phyloP scores from a whole-genome alignment of 1,139 yeast genomes.

The Hyphopichia fennica region DNA sequence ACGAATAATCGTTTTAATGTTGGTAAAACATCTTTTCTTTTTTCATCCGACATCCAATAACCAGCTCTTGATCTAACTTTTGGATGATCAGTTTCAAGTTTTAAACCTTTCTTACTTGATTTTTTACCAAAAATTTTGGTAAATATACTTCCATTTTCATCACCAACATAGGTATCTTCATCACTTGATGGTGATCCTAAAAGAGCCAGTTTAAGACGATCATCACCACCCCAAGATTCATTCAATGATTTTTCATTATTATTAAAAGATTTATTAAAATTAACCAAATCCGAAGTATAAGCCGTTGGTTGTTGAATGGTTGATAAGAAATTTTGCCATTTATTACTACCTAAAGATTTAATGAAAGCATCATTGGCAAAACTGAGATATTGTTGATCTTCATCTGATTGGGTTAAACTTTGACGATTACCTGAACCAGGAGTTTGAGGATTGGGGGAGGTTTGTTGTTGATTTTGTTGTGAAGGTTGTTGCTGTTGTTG shows the following conservation, averaged over 20 bases:
- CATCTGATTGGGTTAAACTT: slow-evolving; percentile 9
- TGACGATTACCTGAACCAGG: neutral
- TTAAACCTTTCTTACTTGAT: slow-evolving; percentile 6
- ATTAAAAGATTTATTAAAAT: slow-evolving; percentile 21
- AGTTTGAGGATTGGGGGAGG: neutral
- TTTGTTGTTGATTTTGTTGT: neutral
- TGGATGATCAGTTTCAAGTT: slow-evolving; percentile 22
- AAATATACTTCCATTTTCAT: slow-evolving; percentile 12
- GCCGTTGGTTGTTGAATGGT: slow-evolving; percentile 39
- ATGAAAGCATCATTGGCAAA: slow-evolving; percentile 43
- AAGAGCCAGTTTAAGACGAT: slow-evolving; percentile 55
- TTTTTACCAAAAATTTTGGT: slow-evolving; percentile 8
- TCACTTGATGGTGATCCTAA: slow-evolving; percentile 39
- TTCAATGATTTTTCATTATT: slow-evolving; percentile 21
- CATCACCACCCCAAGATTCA: slow-evolving; percentile 71
- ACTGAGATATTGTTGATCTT: slow-evolving; percentile 33
- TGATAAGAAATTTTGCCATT: slow-evolving; percentile 36
- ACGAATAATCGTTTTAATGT: slow-evolving; percentile 58
- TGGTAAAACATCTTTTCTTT: slow-evolving; percentile 66
- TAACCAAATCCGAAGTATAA: slow-evolving; percentile 29
- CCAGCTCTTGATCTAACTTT: slow-evolving; percentile 57
- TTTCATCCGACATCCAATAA: slow-evolving; percentile 67
- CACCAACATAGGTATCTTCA: slow-evolving; percentile 24
- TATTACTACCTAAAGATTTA: slow-evolving; percentile 32
- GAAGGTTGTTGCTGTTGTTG: too few relatives aligned